phyloP scores from a whole-genome alignment of 73 alveolate genomes.

The Effrenium voratum region DNA sequence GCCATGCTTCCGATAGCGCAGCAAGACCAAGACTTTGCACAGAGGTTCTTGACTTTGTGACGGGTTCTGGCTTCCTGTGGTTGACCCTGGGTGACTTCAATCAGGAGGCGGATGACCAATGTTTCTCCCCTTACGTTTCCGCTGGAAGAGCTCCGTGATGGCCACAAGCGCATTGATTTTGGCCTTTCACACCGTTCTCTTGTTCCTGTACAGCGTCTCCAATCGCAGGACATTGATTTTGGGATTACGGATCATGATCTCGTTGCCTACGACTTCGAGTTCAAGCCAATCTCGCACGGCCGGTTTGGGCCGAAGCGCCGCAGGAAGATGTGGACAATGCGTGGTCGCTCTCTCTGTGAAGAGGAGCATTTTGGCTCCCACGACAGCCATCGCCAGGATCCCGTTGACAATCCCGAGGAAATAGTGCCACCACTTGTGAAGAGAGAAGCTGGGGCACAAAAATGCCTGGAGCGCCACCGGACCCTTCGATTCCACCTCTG shows the following conservation, averaged over 20 bases:
- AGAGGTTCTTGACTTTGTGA: not conserved
- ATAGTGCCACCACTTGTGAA: too few relatives aligned
- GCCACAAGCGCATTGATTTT: not conserved
- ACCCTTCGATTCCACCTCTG: too few relatives aligned
- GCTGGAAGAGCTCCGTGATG: not conserved
- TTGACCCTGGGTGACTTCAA: not conserved
- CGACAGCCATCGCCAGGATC: too few relatives aligned
- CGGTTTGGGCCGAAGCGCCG: not conserved
- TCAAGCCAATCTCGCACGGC: not conserved
- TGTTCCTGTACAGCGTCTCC: not conserved
- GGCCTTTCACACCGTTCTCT: not conserved
- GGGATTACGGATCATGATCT: not conserved
- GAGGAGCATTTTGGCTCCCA: not conserved
- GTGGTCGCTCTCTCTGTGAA: not conserved
- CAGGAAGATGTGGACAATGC: not conserved
- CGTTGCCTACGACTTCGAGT: not conserved
- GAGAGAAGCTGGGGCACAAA: too few relatives aligned
- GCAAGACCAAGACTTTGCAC: not conserved
- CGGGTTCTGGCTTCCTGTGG: not conserved
- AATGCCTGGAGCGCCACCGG: too few relatives aligned
- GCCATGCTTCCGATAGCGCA: not conserved
- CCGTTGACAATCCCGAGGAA: too few relatives aligned
- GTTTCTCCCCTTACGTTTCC: not conserved
- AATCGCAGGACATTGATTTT: not conserved
- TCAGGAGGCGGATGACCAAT: not conserved